phyloP scores from a whole-genome alignment of 2,329 filamentous ascomycete species.

The Neopestalotiopsis sp. region DNA sequence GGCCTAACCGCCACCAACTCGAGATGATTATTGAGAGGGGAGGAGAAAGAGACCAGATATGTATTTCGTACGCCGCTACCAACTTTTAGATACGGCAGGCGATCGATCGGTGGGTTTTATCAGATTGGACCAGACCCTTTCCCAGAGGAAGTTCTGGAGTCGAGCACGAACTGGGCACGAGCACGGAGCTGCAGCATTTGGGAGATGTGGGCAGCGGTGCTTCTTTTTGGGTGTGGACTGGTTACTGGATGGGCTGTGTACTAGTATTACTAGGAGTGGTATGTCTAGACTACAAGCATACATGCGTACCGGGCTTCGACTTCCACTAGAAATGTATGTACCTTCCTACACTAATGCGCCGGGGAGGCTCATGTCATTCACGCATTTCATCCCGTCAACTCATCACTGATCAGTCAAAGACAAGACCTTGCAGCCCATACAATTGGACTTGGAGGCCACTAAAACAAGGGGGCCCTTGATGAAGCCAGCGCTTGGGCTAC shows the following conservation, averaged over 20 bases:
- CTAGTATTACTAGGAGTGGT: too few species aligned
- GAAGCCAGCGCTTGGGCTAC: not conserved
- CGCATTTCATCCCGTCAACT: too few species aligned
- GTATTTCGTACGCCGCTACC: too few species aligned
- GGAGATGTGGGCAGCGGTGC: not conserved
- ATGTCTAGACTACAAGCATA: too few species aligned
- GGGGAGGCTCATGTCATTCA: not conserved
- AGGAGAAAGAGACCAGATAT: too few species aligned
- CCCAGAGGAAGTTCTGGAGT: not conserved
- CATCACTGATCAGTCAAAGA: not conserved
- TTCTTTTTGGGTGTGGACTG: not conserved
- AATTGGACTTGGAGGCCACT: not conserved
- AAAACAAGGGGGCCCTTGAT: slow-evolving; percentile 3
- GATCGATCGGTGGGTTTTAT: not conserved
- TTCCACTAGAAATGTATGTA: too few species aligned
- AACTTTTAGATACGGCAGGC: not conserved
- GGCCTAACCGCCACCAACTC: not conserved
- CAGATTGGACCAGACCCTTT: not conserved
- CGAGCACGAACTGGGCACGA: not conserved
- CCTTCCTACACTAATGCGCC: not conserved
- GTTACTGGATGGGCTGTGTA: too few species aligned
- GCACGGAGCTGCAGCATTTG: not conserved
- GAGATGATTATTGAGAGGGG: not conserved
- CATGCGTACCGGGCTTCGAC: too few species aligned
- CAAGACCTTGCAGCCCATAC: not conserved